Evolutionary conservation across 495 filamentous ascomycete species (phyloP), one percentile per base, ranked within the genome.

Genomic region (Penicillium manginii): DNA sequence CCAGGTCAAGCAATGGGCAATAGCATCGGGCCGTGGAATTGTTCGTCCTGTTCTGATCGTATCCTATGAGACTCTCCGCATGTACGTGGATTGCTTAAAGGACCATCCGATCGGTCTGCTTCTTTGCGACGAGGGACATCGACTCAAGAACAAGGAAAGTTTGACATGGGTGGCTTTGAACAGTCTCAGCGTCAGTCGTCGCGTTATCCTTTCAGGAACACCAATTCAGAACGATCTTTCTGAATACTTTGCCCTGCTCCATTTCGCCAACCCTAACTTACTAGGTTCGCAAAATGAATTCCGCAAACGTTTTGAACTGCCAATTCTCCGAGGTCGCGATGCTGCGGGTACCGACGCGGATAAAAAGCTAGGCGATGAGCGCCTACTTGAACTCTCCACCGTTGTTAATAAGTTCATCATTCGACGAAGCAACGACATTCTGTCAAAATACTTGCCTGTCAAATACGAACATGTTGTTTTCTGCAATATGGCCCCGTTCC

Each of bases 401-500:
- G 78, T 96, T 33, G 94, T 99, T 63, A 97, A 98, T 77, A 97
- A 96, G 65, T 99, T 98, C 79, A 97, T 99, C 73, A 99, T 99
- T 68, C 90, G 94, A 43, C 87, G 94, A 26, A 98, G 93, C 0
- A 99, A 99, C 81, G 94, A 99, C 68, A 93, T 99, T 53, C 77
- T 99, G 18, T 96, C 93, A 39, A 98, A 99, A 70, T 99, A 99
- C 73, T 83, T 99, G 48, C 96, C 94, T 2, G 86, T 98, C 75
- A 99, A 99, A 76, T 99, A 99, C 75, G 94, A 99, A 67, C 94
- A 99, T 73, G 94, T 99, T 29, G 96, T 99, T n/a, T 99, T 99
- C 78, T 99, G 94, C 81, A 96, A 96, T 65, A 82, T 97, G 32
- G 88, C 93, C 21, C 87, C 89, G 0, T 98, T 99, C 76, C 94